These are phyloP conservation scores for Saccharomycopsis sp. DNA, from an alignment of 805 yeast species.

Conservation along the genomic window DNA sequence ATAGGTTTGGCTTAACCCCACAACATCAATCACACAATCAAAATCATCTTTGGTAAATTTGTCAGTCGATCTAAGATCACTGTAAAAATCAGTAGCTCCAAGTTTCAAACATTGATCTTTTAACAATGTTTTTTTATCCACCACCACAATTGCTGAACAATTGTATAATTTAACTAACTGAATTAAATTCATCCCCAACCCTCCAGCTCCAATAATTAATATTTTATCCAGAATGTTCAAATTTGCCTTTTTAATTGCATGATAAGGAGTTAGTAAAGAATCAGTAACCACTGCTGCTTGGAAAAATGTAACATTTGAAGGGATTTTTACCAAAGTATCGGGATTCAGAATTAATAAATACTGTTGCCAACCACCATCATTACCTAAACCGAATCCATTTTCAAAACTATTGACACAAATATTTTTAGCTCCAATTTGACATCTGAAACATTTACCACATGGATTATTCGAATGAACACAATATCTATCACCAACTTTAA, in stretches of 20 bases:
- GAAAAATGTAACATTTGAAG: conserved; percentile 23
- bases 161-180: conserved; percentile 23
- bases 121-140: conserved; percentile 24
- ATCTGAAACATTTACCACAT: conserved; percentile 63
- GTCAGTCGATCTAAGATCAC: conserved; percentile 24
- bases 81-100: conserved; percentile 34
- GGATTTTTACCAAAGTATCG: conserved; percentile 19
- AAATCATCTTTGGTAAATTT: conserved; percentile 22
- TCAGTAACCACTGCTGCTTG: conserved; percentile 27
- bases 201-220: conserved; percentile 26
- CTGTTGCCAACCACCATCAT: conserved; percentile 27
- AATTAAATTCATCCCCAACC: conserved; percentile 26
- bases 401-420: conserved; percentile 6
- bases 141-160: conserved; percentile 16
- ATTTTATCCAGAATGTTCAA: conserved; percentile 21
- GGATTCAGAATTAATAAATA: conserved; percentile 17
- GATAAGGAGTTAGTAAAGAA: conserved; percentile 27
- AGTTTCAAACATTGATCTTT: conserved; percentile 23
- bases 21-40: conserved; percentile 26
- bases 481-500: conserved; percentile 17
- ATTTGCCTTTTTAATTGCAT: conserved; percentile 24
- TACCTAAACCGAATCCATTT: conserved; percentile 22
- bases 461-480: conserved; percentile 20
- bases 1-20: conserved; percentile 20
- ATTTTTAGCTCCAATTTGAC: conserved; percentile 99